A percentile compares a stretch with the other conserved stretches of the same genome.
phyloP scores from a whole-genome alignment of 139 green algal genomes.

The Chlorella sp. region DNA sequence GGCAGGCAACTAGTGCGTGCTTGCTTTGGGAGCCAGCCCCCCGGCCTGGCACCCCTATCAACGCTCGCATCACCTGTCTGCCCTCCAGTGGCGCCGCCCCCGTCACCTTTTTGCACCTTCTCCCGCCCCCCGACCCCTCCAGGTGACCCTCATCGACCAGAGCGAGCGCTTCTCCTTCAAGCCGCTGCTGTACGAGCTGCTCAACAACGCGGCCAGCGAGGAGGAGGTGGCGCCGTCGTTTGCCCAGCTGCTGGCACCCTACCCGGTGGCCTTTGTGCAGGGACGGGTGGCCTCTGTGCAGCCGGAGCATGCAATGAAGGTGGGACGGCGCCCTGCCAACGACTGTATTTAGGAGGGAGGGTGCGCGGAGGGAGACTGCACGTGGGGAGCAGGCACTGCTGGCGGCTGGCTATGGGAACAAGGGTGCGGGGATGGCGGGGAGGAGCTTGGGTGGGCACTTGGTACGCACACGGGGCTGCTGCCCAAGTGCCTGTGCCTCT shows the following conservation, averaged over 20 bases:
- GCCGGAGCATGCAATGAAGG: slow-evolving; percentile 11
- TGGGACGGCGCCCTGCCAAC: neutral
- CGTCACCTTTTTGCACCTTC: neutral
- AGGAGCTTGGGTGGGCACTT: neutral
- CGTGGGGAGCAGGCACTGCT: too few relatives aligned
- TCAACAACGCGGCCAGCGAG: slow-evolving; percentile 75
- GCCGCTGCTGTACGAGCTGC: slow-evolving; percentile 98
- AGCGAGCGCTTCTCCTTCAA: slow-evolving; percentile 98
- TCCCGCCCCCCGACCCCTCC: neutral
- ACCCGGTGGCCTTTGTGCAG: slow-evolving; percentile 86
- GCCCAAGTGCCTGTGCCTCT: neutral
- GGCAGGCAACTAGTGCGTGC: too few relatives aligned
- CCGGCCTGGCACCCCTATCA: neutral
- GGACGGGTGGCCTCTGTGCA: slow-evolving; percentile 56
- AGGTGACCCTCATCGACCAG: slow-evolving; percentile 95
- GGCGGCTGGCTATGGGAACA: too few relatives aligned
- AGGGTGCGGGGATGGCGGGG: neutral
- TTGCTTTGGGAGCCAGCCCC: neutral
- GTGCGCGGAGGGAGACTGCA: neutral
- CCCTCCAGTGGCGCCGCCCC: neutral
- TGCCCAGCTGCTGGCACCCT: slow-evolving; percentile 86
- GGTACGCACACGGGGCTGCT: too few relatives aligned
- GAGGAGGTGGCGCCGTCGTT: slow-evolving; percentile 94
- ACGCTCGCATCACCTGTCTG: neutral
- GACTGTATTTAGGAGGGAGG: too few relatives aligned